phyloP scores from a whole-genome alignment of 164 flowering plant genomes.

The Aristolochia californica region DNA sequence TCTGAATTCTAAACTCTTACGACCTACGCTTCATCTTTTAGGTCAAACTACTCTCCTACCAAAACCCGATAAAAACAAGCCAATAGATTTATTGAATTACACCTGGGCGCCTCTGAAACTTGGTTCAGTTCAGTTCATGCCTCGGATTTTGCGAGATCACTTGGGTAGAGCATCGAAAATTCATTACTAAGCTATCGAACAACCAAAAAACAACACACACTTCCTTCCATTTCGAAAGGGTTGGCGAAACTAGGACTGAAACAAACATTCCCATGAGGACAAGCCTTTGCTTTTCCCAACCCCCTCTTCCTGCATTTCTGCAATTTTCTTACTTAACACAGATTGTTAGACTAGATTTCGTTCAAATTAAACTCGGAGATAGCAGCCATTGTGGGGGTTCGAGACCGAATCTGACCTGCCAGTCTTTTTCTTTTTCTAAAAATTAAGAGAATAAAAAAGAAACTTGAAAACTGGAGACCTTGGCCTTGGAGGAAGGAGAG shows the following conservation, averaged over 20 bases:
- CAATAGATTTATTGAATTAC: background rate
- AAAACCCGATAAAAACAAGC: too few relatives aligned
- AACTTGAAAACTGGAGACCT: conserved; percentile 40
- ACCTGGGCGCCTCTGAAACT: too few relatives aligned
- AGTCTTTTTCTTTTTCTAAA: background rate
- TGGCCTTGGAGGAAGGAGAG: conserved; percentile 33
- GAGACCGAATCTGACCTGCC: conserved; percentile 18
- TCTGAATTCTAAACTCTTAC: too few relatives aligned
- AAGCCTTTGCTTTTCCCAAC: conserved; percentile 72
- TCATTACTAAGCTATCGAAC: background rate
- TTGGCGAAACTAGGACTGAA: conserved; percentile 30
- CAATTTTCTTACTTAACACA: too few relatives aligned
- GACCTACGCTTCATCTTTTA: too few relatives aligned
- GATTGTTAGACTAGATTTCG: background rate
- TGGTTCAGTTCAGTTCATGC: too few relatives aligned
- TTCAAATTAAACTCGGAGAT: background rate
- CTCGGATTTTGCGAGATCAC: too few relatives aligned
- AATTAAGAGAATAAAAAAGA: background rate
- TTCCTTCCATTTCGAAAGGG: conserved; percentile 7
- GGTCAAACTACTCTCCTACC: too few relatives aligned
- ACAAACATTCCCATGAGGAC: conserved; percentile 72
- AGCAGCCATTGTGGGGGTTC: conserved; percentile 6
- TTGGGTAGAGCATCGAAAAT: too few relatives aligned
- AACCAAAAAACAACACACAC: conserved; percentile 3
- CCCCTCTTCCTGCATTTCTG: conserved; percentile 3